Percentiles rank a stretch among this genome's conserved stretches.
Evolutionary conservation across 768 basidiomycete genomes (phyloP).

Genomic region (Agaricus blazei): DNA sequence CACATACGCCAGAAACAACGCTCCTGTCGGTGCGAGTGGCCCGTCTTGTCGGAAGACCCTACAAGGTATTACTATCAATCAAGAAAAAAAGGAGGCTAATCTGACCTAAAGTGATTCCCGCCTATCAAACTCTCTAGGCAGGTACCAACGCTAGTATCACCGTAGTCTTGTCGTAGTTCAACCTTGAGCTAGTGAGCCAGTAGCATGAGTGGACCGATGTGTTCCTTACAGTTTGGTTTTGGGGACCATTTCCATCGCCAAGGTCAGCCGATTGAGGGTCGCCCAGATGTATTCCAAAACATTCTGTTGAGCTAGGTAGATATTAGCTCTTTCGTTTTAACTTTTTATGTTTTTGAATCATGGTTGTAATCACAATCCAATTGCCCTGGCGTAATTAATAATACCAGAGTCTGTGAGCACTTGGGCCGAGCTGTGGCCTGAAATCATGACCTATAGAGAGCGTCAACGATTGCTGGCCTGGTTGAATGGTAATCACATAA

Average conservation of each 20-base stretch:
- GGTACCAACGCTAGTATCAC: slow-evolving; percentile 56
- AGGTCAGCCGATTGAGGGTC: slow-evolving; percentile 65
- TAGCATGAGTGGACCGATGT: slow-evolving; percentile 8
- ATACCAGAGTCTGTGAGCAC: slow-evolving; percentile 55
- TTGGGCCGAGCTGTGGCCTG: slow-evolving; percentile 50
- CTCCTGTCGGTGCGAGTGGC: slow-evolving; percentile 34
- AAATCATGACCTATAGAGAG: slow-evolving; percentile 49
- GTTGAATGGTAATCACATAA: slow-evolving; percentile 36
- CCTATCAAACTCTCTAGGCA: slow-evolving; percentile 76
- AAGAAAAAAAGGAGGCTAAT: slow-evolving; percentile 7
- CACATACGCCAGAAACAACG: slow-evolving; percentile 47
- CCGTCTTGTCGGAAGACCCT: slow-evolving; percentile 61
- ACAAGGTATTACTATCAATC: slow-evolving; percentile 5
- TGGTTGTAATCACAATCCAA: slow-evolving; percentile 46
- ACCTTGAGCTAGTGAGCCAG: slow-evolving; percentile 26
- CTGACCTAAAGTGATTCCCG: slow-evolving; percentile 76
- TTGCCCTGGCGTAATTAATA: slow-evolving; percentile 53
- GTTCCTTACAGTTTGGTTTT: slow-evolving; percentile 43
- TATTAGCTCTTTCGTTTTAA: neutral
- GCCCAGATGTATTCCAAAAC: slow-evolving; percentile 68
- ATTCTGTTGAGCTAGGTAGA: slow-evolving; percentile 42
- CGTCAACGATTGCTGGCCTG: neutral
- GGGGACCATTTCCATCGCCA: slow-evolving; percentile 72
- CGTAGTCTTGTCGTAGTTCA: slow-evolving; percentile 74
- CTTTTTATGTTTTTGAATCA: neutral